phyloP scores from a whole-genome alignment of 2,329 filamentous ascomycete genomes.

The Fusarium bactridioides region DNA sequence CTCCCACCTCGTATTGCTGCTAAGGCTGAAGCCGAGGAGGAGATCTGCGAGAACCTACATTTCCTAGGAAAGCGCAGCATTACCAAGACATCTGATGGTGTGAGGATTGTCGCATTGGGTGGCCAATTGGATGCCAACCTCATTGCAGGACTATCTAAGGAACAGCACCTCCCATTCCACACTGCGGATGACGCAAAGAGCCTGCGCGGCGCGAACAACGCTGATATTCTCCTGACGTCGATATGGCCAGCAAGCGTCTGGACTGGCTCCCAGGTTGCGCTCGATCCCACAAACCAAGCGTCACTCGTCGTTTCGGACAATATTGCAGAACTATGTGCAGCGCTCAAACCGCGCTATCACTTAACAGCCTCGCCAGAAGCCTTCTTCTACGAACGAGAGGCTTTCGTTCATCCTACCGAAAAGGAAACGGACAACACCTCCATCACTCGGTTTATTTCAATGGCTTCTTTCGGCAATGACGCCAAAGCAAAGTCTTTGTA shows the following conservation, averaged over 20 bases:
- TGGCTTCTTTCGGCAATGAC: slow-evolving; percentile 79
- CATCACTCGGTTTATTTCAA: slow-evolving; percentile 88
- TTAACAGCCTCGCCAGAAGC: slow-evolving; percentile 72
- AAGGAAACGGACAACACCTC: slow-evolving; percentile 59
- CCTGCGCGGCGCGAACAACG: slow-evolving; percentile 76
- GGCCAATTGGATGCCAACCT: slow-evolving; percentile 72
- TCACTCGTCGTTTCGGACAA: slow-evolving; percentile 66
- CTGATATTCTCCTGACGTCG: slow-evolving; percentile 87
- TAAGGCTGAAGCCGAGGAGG: slow-evolving; percentile 76
- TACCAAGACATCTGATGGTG: slow-evolving; percentile 87
- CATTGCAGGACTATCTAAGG: slow-evolving; percentile 69
- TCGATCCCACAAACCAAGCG: slow-evolving; percentile 61
- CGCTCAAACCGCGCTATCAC: slow-evolving; percentile 91
- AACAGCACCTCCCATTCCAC: slow-evolving; percentile 80
- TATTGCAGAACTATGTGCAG: slow-evolving; percentile 79
- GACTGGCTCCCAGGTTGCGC: slow-evolving; percentile 69
- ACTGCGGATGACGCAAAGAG: slow-evolving; percentile 78
- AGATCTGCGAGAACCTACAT: slow-evolving; percentile 88
- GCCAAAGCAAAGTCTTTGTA: slow-evolving; percentile 83
- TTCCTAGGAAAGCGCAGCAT: slow-evolving; percentile 87
- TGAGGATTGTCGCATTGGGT: slow-evolving; percentile 87
- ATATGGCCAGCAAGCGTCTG: slow-evolving; percentile 83
- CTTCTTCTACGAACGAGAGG: slow-evolving; percentile 89
- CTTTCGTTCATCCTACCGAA: slow-evolving; percentile 76
- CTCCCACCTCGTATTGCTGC: slow-evolving; percentile 76